Base-by-base conservation (phyloP, 768 basidiomycete genomes). In the Pleurotus citrinopileatus region DNA sequence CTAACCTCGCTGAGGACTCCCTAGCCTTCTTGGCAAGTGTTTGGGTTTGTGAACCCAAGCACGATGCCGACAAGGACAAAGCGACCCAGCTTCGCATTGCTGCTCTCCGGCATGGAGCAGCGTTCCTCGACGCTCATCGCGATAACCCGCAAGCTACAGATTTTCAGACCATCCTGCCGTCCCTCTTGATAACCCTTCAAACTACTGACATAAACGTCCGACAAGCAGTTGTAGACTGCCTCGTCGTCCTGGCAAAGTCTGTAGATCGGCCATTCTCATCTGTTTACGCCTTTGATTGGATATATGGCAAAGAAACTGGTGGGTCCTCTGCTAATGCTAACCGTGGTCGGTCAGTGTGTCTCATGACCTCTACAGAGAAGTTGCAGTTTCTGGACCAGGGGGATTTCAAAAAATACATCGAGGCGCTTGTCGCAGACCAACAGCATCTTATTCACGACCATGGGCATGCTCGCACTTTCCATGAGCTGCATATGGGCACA, bases 11-110 rank as follows among this genome's bases (percentile, higher is more conserved):
- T 48, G 81, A 86, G 26, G 87, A 86, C 52, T 76, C 88, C 0
- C 71, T 98, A 10, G 75, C 84, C 0, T 96, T 99, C 74, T 80
- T 99, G 9, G 81, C 87, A 0, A 87, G 89, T 0, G 63, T 89
- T 22, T 91, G 89, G 79, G 73, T 73, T 2, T 61, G 64, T 0
- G 57, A 64, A 8, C 50, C 62, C 12, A 57, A 63, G 8, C 62
- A 68, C 19, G 61, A 65, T 13, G 57, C 62, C 8, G 52, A 7
- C 22, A n/a, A 34, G 22, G 52, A 27, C 7, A 61, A 57, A 27
- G 57, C 68, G 2, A 59, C 65, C 17, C 59, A 69, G 44, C 75
- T 74, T 55, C 76, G 70, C 54, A 69, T 77, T 2, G 75, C 83
- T 1, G 85, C 93, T 0, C 72, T 98, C 7, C 71, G 78, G 3